Base-by-base conservation (phyloP, 495 filamentous ascomycete genomes). In the Aspergillus nanangensis region DNA sequence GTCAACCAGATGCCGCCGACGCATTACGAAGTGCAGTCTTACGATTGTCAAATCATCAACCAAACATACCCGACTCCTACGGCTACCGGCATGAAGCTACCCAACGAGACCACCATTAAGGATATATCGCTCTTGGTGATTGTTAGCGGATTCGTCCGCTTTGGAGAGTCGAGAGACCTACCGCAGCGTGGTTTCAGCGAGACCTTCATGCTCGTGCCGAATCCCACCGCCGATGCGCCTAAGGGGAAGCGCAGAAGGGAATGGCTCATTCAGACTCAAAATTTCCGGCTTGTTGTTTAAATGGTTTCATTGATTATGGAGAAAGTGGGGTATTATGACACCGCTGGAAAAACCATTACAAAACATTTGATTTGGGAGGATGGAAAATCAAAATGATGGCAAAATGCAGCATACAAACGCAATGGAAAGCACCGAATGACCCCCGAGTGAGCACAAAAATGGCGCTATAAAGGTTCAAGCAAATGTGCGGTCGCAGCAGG, bases 21-120 rank as follows among this genome's bases (percentile, higher is more conserved):
- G 0, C 65, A 73, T 40, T 84, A 87, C 61, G 82, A 87, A 35
- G 71, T 86, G 3, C 78, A 83, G 51, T 76, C 72, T 5, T 82
- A 78, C 45, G 85, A 93, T 62, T 82, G 78, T 56, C 86, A 90
- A 40, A 76, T 88, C 33, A 67, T 93, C 53, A 89, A 90, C 63
- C 73, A 73, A 15, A 73, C 77, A 47, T 86, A 80, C 65, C 68
- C 70, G 5, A 65, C 68, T 11, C 45, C 52, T 7, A 69, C 62
- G 1, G 58, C 67, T 0, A 56, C 64, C 19, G 71, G 66, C 1
- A 39, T 61, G 14, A 72, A 75, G 40, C 61, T 55, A 0, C 54
- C 56, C 17, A 58, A 56, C 8, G 55, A 67, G 37, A 60, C 57
- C 43, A 61, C 57, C 2, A 58, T 66, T 44, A 77, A 74, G 50